phyloP scores from a whole-genome alignment of 495 filamentous ascomycete species.

The Penicillium tannophilum region DNA sequence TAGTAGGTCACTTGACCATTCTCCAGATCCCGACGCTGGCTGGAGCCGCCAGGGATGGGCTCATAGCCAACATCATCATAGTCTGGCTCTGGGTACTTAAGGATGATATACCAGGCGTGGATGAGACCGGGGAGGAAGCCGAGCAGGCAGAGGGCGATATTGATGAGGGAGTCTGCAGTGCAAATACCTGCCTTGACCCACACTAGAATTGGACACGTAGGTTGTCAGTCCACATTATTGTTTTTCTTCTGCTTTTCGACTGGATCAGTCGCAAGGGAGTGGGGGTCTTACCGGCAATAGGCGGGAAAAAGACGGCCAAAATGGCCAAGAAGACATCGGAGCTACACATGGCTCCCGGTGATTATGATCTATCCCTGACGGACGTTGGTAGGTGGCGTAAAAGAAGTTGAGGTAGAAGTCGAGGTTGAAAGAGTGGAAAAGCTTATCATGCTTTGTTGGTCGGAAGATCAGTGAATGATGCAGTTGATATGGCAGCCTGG shows the following conservation, averaged over 20 bases:
- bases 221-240: conserved; percentile 5
- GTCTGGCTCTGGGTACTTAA: conserved; percentile 75
- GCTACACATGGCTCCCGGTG: conserved; percentile 58
- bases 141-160: conserved; percentile 86
- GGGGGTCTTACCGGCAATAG: conserved; percentile 73
- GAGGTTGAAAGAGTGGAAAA: conserved; percentile 3
- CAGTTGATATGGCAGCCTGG: conserved; percentile 16
- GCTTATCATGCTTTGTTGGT: conserved; percentile 7
- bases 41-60: conserved; percentile 54
- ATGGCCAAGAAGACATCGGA: conserved; percentile 88
- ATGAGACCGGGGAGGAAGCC: conserved; percentile 90
- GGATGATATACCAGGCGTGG: conserved; percentile 98
- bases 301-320: conserved; percentile 90
- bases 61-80: conserved; percentile 63
- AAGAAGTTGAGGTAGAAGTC: neutral
- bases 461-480: neutral
- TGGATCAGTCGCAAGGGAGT: conserved; percentile 13
- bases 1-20: conserved; percentile 66
- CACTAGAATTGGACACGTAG: conserved; percentile 52
- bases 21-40: conserved; percentile 44
- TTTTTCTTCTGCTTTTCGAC: conserved; percentile 4
- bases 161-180: conserved; percentile 91
- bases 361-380: conserved; percentile 24
- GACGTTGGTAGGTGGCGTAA: neutral
- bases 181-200: conserved; percentile 97